phyloP scores from a whole-genome alignment of 208 protist genomes.

The Trypanosoma platydactyli region DNA sequence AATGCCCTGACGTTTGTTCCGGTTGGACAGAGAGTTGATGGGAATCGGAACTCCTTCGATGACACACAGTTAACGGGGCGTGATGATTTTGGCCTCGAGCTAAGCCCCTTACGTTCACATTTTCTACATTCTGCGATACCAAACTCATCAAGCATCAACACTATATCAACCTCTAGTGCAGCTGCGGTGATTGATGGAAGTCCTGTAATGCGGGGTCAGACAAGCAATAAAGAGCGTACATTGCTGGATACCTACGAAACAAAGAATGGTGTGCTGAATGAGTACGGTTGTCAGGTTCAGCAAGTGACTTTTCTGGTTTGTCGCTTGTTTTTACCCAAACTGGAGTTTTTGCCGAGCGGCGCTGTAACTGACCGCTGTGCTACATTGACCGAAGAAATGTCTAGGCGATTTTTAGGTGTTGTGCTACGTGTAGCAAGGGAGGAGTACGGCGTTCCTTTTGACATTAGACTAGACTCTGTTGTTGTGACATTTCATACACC shows the following conservation, averaged over 20 bases:
- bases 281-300: slow-evolving; percentile 14
- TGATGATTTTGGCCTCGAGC: too few species aligned
- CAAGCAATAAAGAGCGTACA: slow-evolving; percentile 2
- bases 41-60: background rate
- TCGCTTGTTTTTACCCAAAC: slow-evolving; percentile 33
- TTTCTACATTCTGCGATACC: background rate
- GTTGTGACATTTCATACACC: slow-evolving; percentile 42
- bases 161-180: background rate
- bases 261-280: slow-evolving; percentile 3
- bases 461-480: slow-evolving; percentile 39
- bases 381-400: slow-evolving; percentile 21
- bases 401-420: slow-evolving; percentile 28
- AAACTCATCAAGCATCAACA: background rate
- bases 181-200: background rate
- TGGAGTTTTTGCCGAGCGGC: slow-evolving; percentile 5
- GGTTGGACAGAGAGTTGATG: background rate
- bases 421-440: slow-evolving; percentile 26
- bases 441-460: slow-evolving; percentile 31
- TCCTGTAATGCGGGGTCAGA: background rate
- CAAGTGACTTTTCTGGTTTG: slow-evolving; percentile 39
- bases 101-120: background rate
- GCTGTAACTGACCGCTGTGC: slow-evolving; percentile 3
- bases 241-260: slow-evolving; percentile 7
- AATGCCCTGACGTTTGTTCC: background rate
- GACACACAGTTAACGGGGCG: background rate